Percentiles rank a stretch among this genome's conserved stretches.
These are phyloP conservation scores for Brassica incana DNA, from an alignment of 345 rosid genomes.

Conservation along the genomic window DNA sequence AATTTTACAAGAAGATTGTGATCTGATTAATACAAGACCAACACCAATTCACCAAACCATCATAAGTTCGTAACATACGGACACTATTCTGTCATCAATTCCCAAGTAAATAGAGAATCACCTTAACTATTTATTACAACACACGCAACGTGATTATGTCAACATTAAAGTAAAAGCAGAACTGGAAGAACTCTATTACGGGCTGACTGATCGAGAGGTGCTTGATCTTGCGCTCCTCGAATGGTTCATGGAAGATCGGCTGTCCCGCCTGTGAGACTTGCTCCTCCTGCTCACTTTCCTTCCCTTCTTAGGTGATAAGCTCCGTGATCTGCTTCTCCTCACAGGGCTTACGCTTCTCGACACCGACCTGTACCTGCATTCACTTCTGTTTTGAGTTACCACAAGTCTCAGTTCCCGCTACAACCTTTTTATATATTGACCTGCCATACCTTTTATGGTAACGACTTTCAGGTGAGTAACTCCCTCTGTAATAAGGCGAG, in stretches of 20 bases:
- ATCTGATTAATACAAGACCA: not conserved
- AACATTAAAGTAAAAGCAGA: not conserved
- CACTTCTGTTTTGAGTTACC: constrained; percentile 15
- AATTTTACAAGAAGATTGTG: not conserved
- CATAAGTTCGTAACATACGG: not conserved
- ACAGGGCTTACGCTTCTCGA: constrained; percentile 47
- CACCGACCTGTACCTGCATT: constrained; percentile 44
- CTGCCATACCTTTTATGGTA: constrained; percentile 13
- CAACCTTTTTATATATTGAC: not conserved
- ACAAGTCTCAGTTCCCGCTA: not conserved
- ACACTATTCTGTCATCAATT: not conserved
- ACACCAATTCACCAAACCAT: not conserved
- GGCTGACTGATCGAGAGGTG: constrained; percentile 67
- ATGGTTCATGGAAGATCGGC: constrained; percentile 42
- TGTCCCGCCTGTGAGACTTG: constrained; percentile 27
- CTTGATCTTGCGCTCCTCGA: constrained; percentile 55
- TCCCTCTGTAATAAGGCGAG: constrained; percentile 35
- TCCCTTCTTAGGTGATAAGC: constrained; percentile 39
- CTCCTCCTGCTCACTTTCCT: constrained; percentile 41
- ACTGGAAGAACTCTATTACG: not conserved
- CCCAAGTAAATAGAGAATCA: not conserved
- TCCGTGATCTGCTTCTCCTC: constrained; percentile 36
- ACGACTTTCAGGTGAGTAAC: constrained; percentile 38
- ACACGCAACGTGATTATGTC: not conserved
- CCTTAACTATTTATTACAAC: not conserved